Conservation (phyloP, 345 rosid species). For the Heritiera littoralis region DNA sequence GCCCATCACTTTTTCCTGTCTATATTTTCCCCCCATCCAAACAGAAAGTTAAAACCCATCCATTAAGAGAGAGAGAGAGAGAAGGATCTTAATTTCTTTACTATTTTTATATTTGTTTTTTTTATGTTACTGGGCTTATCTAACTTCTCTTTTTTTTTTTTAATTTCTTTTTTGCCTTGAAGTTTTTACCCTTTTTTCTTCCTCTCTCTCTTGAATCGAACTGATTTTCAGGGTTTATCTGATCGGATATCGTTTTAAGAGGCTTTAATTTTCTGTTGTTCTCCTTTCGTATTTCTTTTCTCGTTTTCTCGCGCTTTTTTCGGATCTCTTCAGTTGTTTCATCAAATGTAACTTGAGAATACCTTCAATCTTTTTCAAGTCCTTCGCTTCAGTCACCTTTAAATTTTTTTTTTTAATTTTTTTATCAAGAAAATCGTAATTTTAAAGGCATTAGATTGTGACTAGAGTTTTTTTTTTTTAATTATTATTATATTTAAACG, state of each 20-base stretch:
- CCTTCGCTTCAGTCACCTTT: conserved; percentile 1
- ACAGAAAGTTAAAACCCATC: background rate
- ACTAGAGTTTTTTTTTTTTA: background rate
- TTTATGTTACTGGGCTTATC: background rate
- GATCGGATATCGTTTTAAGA: conserved; percentile 11
- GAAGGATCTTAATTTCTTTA: background rate
- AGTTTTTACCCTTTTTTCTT: background rate
- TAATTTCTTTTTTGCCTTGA: background rate
- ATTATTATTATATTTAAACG: background rate
- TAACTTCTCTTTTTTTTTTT: background rate
- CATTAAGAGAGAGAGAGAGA: background rate
- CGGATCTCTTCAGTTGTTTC: conserved; percentile 22
- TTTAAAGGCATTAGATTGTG: conserved; percentile 6
- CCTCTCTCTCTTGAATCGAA: conserved; percentile 17
- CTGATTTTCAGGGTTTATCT: conserved; percentile 39
- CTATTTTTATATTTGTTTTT: background rate
- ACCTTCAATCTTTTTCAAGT: background rate
- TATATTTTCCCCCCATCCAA: background rate
- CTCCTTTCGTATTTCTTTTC: conserved; percentile 17
- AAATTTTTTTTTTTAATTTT: background rate
- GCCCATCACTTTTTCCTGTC: conserved; percentile 13
- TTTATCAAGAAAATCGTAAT: background rate
- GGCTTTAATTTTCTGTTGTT: conserved; percentile 11
- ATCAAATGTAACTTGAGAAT: conserved; percentile 33
- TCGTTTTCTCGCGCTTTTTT: conserved; percentile 15